Evolutionary conservation across 805 yeast genomes (phyloP), one percentile per base, ranked within the genome.

Genomic region (Candida namnaoensis): DNA sequence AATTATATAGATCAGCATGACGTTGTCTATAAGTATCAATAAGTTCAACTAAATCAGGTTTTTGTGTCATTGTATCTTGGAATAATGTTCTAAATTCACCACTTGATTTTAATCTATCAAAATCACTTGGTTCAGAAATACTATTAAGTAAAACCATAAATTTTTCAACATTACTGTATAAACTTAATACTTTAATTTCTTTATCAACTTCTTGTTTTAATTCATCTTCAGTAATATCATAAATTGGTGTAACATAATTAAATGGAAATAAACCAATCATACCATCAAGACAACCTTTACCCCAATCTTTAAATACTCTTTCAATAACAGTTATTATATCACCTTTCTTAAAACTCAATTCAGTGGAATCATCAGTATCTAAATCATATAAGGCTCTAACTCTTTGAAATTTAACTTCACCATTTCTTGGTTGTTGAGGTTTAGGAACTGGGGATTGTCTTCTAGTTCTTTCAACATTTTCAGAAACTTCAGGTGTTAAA

Each of bases 291-390:
- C 91, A 76, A 13, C 99, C 99, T 49, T 87, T 74, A 82, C 96
- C 86, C 99, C 99, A 91, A 56, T 91, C 98, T 46, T 86, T 72
- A 58, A 88, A 90, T 5, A 85, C 95, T 13, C 82, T 72, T 52
- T 90, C 98, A 32, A 90, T 69, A 1, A 93, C 95, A 1, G 82
- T 81, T 38, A 91, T 90, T 13, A 87, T 68, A 56, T 91, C 98
- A 34, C 96, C 97, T 53, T 80, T 80, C 38, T 79, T 69, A 63
- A 93, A 91, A 2, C 95, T 80, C 36, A 91, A 70, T 49, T 93
- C 97, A 46, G 90, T 96, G 2, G 82, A 81, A 53, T 88, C 97
- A 36, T 74, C 69, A 2, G 95, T 76, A 4, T 73, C 66, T 34
- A 90, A 69, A 56, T 88, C 96, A 55, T 87, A 93, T 39, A 93